Base-by-base conservation (phyloP, 164 flowering plant genomes). In the Vitis labrusca region DNA sequence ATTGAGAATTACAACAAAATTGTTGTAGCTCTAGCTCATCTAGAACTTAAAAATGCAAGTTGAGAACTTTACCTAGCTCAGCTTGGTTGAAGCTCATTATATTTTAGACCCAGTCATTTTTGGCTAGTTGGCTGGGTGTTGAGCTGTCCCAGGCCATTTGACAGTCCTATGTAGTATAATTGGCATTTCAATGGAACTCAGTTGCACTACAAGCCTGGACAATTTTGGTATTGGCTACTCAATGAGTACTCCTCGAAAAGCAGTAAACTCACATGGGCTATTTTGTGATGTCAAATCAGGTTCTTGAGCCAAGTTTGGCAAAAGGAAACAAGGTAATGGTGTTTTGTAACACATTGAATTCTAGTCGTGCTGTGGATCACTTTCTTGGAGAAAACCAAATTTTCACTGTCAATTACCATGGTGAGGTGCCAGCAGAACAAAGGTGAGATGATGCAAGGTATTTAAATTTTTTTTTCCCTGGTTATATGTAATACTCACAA, bases 351-450 rank as follows among this genome's bases (percentile, higher is more conserved):
- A 95, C 99, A 30, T 77, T 95, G 82, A 86, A 85, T 73, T 93
- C 98, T 60, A 90, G 99, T 75, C 98, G 99, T 60, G 99, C 99
- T 32, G 99, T 91, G 70, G 98, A 93, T 77, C 98, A 95, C 75
- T 95, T 84, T 82, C 97, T 95, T 44, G 66, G 75, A 58, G 99
- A 95, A 81, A 95, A 89, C 81, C 90, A 93, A 73, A 82, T 91
- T 49, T 86, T 84, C 53, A 90, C 98, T 14, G 99, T 95, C 56
- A 95, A 95, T 78, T 95, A 95, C 77, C 99, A 95, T 59, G 99
- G 99, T 16, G 98, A 93, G 75, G 99, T 95, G 49, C 99, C 99
- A 47, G 98, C 98, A 10, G 92, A 89, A 73, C 85, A 93, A 80
- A 89, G 99, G 99, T 93, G 69, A 81, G 81, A 71, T n/a, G 37